Percentiles rank a stretch among this genome's conserved stretches.
phyloP scores from a whole-genome alignment of 257 asterid species.

The Nicotiana undulata region DNA sequence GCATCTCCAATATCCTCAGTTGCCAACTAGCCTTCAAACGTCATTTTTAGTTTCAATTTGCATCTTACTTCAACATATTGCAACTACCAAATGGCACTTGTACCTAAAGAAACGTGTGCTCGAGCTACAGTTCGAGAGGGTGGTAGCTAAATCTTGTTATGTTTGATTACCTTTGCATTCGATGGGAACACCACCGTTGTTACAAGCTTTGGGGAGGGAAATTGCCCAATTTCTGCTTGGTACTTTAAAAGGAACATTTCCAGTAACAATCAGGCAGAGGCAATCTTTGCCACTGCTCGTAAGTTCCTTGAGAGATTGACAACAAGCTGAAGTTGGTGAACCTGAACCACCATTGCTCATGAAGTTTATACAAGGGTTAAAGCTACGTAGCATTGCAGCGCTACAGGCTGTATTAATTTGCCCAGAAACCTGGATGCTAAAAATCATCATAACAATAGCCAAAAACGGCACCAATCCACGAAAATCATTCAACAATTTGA shows the following conservation, averaged over 20 bases:
- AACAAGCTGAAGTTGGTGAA: slow-evolving; percentile 54
- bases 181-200: slow-evolving; percentile 53
- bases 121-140: not conserved
- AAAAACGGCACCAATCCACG: slow-evolving; percentile 16
- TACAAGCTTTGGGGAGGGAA: slow-evolving; percentile 71
- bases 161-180: slow-evolving; percentile 55
- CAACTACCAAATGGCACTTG: not conserved
- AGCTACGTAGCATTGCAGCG: slow-evolving; percentile 48
- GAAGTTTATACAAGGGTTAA: slow-evolving; percentile 48
- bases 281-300: slow-evolving; percentile 61
- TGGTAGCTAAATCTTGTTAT: not conserved
- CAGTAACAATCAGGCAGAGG: slow-evolving; percentile 52
- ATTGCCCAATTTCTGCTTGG: slow-evolving; percentile 59
- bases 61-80: not conserved
- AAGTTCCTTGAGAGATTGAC: slow-evolving; percentile 57
- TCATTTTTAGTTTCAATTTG: not conserved
- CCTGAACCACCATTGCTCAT: slow-evolving; percentile 27
- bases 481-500: slow-evolving; percentile 13
- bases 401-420: slow-evolving; percentile 54
- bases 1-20: no score
- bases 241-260: slow-evolving; percentile 46
- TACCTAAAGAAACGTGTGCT: not conserved
- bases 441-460: slow-evolving; percentile 14
- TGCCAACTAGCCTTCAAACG: not conserved
- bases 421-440: slow-evolving; percentile 11